Percentiles rank a stretch among this genome's conserved stretches.
Conservation (phyloP, 345 rosid species). For the Conringia planisiliqua region DNA sequence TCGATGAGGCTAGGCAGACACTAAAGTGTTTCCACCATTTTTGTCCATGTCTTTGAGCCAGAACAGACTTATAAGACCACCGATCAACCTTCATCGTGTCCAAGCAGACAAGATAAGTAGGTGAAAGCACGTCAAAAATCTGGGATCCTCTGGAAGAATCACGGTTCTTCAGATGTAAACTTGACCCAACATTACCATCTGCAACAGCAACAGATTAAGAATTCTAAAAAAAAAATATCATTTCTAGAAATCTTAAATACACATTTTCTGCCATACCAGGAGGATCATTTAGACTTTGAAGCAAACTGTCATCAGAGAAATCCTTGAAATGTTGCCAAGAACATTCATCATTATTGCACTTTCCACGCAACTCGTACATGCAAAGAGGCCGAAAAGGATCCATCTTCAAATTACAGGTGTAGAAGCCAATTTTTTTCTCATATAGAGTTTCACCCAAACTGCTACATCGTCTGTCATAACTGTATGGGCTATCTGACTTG, state of each 20-base stretch:
- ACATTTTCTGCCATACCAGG: conserved; percentile 38
- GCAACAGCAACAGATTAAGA: conserved; percentile 33
- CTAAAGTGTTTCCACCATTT: conserved; percentile 77
- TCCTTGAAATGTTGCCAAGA: conserved; percentile 88
- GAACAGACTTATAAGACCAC: conserved; percentile 44
- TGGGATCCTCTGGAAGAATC: conserved; percentile 35
- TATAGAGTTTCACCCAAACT: conserved; percentile 27
- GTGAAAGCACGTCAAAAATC: conserved; percentile 38
- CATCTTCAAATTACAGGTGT: conserved; percentile 46
- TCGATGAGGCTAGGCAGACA: conserved; percentile 57
- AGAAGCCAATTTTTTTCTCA: conserved; percentile 45
- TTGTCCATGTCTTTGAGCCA: conserved; percentile 48
- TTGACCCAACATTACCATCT: conserved; percentile 47
- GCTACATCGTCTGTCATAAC: conserved; percentile 33
- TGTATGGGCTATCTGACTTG: conserved; percentile 25
- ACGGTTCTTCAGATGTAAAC: conserved; percentile 29
- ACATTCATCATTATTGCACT: conserved; percentile 91
- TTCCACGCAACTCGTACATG: conserved; percentile 92
- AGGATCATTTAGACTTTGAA: conserved; percentile 34
- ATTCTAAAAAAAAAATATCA: conserved; percentile 2
- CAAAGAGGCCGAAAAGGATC: conserved; percentile 89
- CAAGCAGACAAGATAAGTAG: conserved; percentile 72
- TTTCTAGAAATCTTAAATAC: neutral
- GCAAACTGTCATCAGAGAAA: conserved; percentile 36
- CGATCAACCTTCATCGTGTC: conserved; percentile 64